phyloP scores from a whole-genome alignment of 768 basidiomycete genomes.

The Termitomyces sp. region DNA sequence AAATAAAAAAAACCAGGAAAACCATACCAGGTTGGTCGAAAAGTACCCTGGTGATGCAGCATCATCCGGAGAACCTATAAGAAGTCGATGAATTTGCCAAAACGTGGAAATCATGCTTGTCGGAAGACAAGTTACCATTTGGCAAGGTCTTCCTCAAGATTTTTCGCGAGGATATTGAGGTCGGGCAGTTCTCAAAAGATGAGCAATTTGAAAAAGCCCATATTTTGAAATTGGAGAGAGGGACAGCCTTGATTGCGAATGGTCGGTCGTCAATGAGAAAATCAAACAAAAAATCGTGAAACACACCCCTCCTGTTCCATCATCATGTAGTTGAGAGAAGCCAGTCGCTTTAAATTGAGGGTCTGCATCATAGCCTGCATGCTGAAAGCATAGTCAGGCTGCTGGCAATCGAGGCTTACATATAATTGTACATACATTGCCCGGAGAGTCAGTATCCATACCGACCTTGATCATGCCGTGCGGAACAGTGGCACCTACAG shows the following conservation, averaged over 20 bases:
- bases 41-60: conserved; percentile 65
- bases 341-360: conserved; percentile 43
- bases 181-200: conserved; percentile 48
- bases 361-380: conserved; percentile 44
- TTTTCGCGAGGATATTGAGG: conserved; percentile 41
- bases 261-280: neutral
- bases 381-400: conserved; percentile 21
- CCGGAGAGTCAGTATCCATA: conserved; percentile 63
- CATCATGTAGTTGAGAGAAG: conserved; percentile 61
- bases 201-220: conserved; percentile 49
- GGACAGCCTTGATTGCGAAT: conserved; percentile 30
- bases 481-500: conserved; percentile 53
- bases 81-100: neutral
- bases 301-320: conserved; percentile 56
- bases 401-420: neutral
- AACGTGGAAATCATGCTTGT: too few relatives aligned
- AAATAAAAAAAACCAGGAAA: neutral
- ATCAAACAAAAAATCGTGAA: neutral
- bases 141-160: conserved; percentile 39
- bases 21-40: conserved; percentile 46
- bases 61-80: conserved; percentile 51
- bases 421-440: conserved; percentile 35
- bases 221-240: conserved; percentile 60
- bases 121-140: conserved; percentile 33
- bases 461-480: conserved; percentile 70